Evolutionary conservation across 2,329 filamentous ascomycete genomes (phyloP), one percentile per base, ranked within the genome.

Genomic region (Thelonectria rubi): DNA sequence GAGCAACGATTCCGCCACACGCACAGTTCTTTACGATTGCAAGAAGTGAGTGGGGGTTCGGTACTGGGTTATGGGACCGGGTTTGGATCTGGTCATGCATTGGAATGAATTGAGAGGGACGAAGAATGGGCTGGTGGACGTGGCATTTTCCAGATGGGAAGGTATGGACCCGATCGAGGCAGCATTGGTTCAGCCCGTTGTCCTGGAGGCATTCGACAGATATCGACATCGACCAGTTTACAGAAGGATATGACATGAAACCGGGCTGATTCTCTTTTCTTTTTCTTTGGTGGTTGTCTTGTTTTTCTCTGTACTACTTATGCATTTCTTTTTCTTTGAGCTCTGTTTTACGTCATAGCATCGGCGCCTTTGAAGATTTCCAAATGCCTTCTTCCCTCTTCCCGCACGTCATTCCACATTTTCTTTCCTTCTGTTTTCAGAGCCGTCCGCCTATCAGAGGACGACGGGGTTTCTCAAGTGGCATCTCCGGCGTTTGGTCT

Each of bases 181-280:
- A 37, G 34, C 34, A 14, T 37, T 37, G 7, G 15, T 37, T 37
- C 34, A 37, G 34, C 34, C 11, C 6, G 15, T 37, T 37, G 34
- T 37, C 34, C 26, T 10, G 10, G 69, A 65, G 69, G 68, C 68
- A 32, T 59, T 45, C 26, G 53, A 37, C 34, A 37, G 34, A 15
- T 15, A 37, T 37, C 15, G 26, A 30, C 26, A 37, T 37, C 15
- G 10, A 12, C 9, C 32, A 34, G 32, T 34, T 34, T 34, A 34
- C 32, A 34, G 32, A 37, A 37, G 34, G 34, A 37, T 10, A 37
- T 37, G 2, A 15, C 34, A 37, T 43, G 14, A 43, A 17, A 43
- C 40, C n/a, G 40, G 9, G 40, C n/a, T 43, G n/a, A 5, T 2
- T 5, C 5, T 7, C 40, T 17, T 17, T 43, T 6, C 18, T 43